Evolutionary conservation across 1,284 basidiomycete genomes (phyloP), one percentile per base, ranked within the genome.

Genomic region (Porogramme epimiltina): DNA sequence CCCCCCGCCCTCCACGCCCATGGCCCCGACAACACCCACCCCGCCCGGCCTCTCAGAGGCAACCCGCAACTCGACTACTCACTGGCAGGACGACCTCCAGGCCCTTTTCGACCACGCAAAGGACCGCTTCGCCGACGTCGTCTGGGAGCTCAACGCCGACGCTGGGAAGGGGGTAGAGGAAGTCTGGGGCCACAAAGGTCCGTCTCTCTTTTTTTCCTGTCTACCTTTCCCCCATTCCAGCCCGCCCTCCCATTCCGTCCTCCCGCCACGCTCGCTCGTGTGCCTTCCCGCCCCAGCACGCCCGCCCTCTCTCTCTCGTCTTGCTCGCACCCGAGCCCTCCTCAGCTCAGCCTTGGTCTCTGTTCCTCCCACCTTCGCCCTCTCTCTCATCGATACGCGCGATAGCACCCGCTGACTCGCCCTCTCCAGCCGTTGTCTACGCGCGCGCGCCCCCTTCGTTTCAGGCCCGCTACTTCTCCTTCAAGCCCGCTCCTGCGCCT

Each of bases 181-280:
- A 55, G 81, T 95, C 16, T 93, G 89, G 84, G 93, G 91, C 1
- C 93, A 96, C 71, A 95, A 96, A 80, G 92, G 92, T 93, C 18
- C 6, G 44, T 42, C 5, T 22, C 18, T n/a, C 25, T 13, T 31
- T 31, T 31, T 31, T 18, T 46, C 47, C 28, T 22, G 15, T 24
- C n/a, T 26, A 19, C 26, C 18, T 9, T 42, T 34, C 15, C 26
- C 8, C 24, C 42, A 4, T 28, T 40, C 25, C 38, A n/a, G 23
- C 41, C 20, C 3, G 19, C 36, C 24, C 9, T 42, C 36, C 37
- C 19, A 13, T 15, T 28, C 18, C 36, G 19, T 36, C 36, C 33
- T 26, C 23, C 19, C 19, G 37, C 37, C 28, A 31, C 28, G 28
- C 6, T 31, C 28, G 8, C 8, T 31, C 28, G 28, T 13, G 28